Evolutionary conservation across 305 asterid genomes (phyloP).

Genomic region (Plantago coronopus): DNA sequence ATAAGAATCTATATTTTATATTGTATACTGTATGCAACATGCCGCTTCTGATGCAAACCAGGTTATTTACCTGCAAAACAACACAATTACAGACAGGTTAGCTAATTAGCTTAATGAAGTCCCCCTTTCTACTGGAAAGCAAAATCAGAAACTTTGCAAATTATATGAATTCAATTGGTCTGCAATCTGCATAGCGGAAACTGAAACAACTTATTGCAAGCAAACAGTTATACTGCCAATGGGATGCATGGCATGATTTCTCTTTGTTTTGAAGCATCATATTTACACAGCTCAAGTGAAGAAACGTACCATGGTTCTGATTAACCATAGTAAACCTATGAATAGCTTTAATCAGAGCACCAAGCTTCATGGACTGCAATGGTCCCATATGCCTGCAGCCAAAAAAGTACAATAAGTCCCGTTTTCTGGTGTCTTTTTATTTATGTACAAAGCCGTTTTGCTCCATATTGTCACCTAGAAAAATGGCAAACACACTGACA

Average conservation of each 20-base stretch:
- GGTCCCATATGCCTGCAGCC: conserved; percentile 92
- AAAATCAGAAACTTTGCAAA: neutral
- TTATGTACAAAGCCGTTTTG: conserved; percentile 15
- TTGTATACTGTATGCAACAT: no score
- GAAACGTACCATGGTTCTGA: conserved; percentile 80
- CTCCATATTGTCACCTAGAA: neutral
- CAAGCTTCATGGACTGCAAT: conserved; percentile 57
- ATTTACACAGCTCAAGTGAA: neutral
- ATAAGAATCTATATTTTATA: no score
- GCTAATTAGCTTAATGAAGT: neutral
- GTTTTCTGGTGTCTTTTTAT: neutral
- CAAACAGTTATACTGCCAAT: no score
- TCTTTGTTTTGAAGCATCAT: neutral
- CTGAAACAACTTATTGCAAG: no score
- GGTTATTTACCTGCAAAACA: conserved; percentile 9
- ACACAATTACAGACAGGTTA: neutral
- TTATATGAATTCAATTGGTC: neutral
- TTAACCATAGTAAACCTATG: conserved; percentile 66
- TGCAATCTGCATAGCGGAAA: neutral
- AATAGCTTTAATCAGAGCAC: conserved; percentile 73
- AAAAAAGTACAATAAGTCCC: conserved; percentile 10
- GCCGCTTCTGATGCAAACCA: neutral
- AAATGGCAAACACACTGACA: conserved; percentile 1
- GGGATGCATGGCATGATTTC: neutral
- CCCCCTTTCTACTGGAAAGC: neutral